Conservation (phyloP, 371 early-diverging fungal species). For the Rhizomucor pusillus region DNA sequence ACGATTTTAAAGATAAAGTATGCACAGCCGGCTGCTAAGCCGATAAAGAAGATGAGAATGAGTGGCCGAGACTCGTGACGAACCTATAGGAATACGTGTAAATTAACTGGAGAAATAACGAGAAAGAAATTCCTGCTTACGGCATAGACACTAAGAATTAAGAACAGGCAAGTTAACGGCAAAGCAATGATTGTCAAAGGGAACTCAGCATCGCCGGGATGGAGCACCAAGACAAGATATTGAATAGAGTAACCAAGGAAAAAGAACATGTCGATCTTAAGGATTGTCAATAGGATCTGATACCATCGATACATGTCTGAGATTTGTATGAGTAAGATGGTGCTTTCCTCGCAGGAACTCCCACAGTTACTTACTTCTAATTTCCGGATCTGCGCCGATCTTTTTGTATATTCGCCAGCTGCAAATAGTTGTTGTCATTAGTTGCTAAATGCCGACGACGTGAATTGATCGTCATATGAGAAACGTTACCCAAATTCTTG, state of each 20-base stretch:
- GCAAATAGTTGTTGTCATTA: neutral
- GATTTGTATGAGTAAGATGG: neutral
- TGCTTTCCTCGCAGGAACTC: too few species aligned
- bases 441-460: neutral
- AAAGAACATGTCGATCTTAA: slow-evolving; percentile 89
- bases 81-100: slow-evolving; percentile 21
- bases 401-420: slow-evolving; percentile 88
- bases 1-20: slow-evolving; percentile 88
- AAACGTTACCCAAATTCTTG: slow-evolving; percentile 74
- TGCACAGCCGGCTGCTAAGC: slow-evolving; percentile 66
- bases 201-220: slow-evolving; percentile 71
- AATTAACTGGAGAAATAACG: neutral
- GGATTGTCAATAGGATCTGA: slow-evolving; percentile 80
- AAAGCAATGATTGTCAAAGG: slow-evolving; percentile 81
- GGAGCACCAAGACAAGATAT: slow-evolving; percentile 77
- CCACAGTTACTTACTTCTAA: slow-evolving; percentile 69
- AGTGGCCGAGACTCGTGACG: slow-evolving; percentile 44
- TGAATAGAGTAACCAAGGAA: slow-evolving; percentile 86
- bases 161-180: slow-evolving; percentile 69
- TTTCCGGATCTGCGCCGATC: slow-evolving; percentile 87
- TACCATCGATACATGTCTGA: slow-evolving; percentile 78
- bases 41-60: slow-evolving; percentile 66
- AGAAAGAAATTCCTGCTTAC: slow-evolving; percentile 31
- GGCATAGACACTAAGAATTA: slow-evolving; percentile 77
- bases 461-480: neutral